Base-by-base conservation (phyloP, 768 basidiomycete species). In the Antrodiella citrinella region DNA sequence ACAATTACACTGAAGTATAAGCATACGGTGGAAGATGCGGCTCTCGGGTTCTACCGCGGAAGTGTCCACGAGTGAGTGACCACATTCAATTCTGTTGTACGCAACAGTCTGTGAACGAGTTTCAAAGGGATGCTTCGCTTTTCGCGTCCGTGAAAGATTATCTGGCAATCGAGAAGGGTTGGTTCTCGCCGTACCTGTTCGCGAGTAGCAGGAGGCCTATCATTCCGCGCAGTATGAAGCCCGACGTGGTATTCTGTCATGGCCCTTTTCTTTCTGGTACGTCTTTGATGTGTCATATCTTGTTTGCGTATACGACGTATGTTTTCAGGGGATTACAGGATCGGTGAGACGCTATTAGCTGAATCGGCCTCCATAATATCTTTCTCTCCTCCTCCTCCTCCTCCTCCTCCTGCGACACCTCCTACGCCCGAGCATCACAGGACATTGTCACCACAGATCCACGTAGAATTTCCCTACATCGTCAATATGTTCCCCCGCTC, bases 161-260 rank as follows among this genome's bases (percentile, higher is more conserved):
- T 50, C 65, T 84, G 41, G 72, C 79, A 2, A 66, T 79, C 3
- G 76, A 80, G 63, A 82, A 83, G 61, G 81, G 81, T 12, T 82
- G 83, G 82, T 82, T 83, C 63, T 78, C 74, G 11, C 81, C 81
- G 0, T 82, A 82, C 59, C 67, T 82, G 1, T 84, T 81, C 58
- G 80, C 81, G 3, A 82, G 78, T 50, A 72, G 70, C 2, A 72
- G 77, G 9, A 64, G 81, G 44, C 82, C 82, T 4, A 70, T 78
- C 57, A 83, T 81, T 49, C 81, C 77, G 1, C 70, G 82, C 38
- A 70, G 71, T 20, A 77, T 83, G 74, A 80, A 72, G 62, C 81
- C 83, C 22, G 82, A 84, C 62, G 66, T 84, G 7, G 64, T 81
- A 10, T 83, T 83, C 57, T 82, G 77, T 51, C 80, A 84, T 59